Base-by-base conservation (phyloP, 2,329 filamentous ascomycete genomes). In the Colletotrichum kahawae region DNA sequence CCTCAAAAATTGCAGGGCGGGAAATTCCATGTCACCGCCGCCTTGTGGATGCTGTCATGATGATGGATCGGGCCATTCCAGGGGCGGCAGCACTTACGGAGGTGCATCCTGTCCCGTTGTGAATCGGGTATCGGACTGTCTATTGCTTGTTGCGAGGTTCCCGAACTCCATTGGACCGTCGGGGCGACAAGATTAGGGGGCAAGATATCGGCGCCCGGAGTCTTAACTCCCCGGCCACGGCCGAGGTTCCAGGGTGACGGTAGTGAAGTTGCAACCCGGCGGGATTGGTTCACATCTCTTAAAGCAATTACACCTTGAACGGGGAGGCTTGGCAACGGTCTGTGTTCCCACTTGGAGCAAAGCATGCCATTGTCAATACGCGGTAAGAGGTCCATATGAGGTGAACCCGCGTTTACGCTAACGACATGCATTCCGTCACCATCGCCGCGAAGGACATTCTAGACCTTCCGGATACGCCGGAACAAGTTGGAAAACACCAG, bases 201-300 rank as follows among this genome's bases (percentile, higher is more conserved):
- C 33, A 31, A 57, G 72, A 67, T 27, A 33, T 72, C 72, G 72
- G 72, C 56, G 29, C 21, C 27, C 56, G 63, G 72, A 67, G 13
- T 72, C 13, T 24, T 27, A 59, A 67, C 27, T 72, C 56, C 34
- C 69, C 72, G 68, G 38, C 43, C n/a, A 63, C 43, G 68, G 63
- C 68, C 54, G 56, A 71, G 43, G 56, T 21, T 38, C n/a, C 60
- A 51, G 38, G 31, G 21, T 12, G 36, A 63, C 34, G 60, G 60
- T 63, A 29, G 21, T 63, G 8, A n/a, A 56, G 31, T 14, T 13
- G 31, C 51, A 34, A 7, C 14, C 65, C 66, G 8, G 24, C 38
- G 43, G 48, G 27, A 13, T n/a, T 10, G 7, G 27, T 36, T 38
- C 14, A 24, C 38, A 29, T 38, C 24, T 70, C 38, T 57, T 48